Percentiles rank a stretch among this genome's conserved stretches.
Conservation (phyloP, 345 rosid genomes). For the Bruguiera sexangula region DNA sequence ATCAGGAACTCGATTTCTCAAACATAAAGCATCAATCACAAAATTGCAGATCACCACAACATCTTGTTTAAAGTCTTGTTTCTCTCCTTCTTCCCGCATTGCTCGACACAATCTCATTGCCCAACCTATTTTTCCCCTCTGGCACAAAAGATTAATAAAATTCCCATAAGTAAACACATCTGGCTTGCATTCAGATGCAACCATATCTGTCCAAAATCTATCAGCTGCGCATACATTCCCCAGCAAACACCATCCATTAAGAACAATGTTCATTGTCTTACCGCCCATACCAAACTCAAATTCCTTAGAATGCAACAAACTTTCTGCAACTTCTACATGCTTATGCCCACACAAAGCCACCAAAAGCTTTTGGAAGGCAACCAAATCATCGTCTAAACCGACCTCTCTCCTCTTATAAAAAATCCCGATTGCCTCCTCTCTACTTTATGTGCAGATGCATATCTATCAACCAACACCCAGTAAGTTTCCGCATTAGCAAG, state of each 20-base stretch:
- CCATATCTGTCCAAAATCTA: slow-evolving; percentile 75
- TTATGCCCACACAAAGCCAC: slow-evolving; percentile 76
- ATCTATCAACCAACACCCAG: slow-evolving; percentile 50
- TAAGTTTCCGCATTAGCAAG: slow-evolving; percentile 8
- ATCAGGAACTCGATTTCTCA: slow-evolving; percentile 78
- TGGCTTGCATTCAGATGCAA: slow-evolving; percentile 50
- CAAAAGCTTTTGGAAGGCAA: slow-evolving; percentile 60
- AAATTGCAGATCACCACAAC: slow-evolving; percentile 58
- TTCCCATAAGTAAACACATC: slow-evolving; percentile 57
- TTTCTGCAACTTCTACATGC: slow-evolving; percentile 72
- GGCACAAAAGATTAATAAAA: slow-evolving; percentile 66
- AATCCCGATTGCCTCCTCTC: slow-evolving; percentile 50
- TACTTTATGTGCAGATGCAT: slow-evolving; percentile 65
- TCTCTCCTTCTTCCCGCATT: slow-evolving; percentile 60
- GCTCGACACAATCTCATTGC: slow-evolving; percentile 59
- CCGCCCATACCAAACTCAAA: slow-evolving; percentile 48
- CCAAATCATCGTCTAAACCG: slow-evolving; percentile 45
- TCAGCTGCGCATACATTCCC: slow-evolving; percentile 74
- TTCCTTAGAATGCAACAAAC: slow-evolving; percentile 38
- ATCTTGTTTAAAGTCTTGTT: slow-evolving; percentile 39
- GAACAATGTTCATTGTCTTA: slow-evolving; percentile 60
- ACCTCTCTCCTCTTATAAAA: slow-evolving; percentile 53
- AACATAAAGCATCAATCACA: slow-evolving; percentile 77
- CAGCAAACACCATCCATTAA: slow-evolving; percentile 83
- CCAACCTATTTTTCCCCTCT: slow-evolving; percentile 73